Percentiles rank a stretch among this genome's conserved stretches.
phyloP scores from a whole-genome alignment of 805 yeast genomes.

The Spathaspora hagerdaliae region DNA sequence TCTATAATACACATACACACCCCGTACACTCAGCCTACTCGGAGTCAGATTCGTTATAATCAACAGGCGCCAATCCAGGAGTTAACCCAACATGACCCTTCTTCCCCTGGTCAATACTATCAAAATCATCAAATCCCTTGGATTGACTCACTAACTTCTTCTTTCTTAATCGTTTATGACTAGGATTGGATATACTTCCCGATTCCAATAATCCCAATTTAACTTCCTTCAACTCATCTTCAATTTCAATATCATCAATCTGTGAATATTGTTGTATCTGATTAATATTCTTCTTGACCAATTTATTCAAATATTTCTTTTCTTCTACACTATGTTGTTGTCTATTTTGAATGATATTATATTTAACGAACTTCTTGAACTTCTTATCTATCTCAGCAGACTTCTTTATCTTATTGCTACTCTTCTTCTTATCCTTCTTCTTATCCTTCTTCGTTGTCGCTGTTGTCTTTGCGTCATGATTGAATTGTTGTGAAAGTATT shows the following conservation, averaged over 20 bases:
- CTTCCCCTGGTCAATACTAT: constrained; percentile 41
- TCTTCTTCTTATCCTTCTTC: constrained; percentile 16
- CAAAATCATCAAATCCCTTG: constrained; percentile 19
- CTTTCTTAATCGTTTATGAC: constrained; percentile 20
- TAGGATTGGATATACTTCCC: constrained; percentile 19
- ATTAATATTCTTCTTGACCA: constrained; percentile 33
- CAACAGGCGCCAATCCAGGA: constrained; percentile 85
- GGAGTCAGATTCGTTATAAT: constrained; percentile 45
- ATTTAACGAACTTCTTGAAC: constrained; percentile 33
- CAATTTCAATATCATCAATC: constrained; percentile 27
- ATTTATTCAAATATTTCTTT: constrained; percentile 33
- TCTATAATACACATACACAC: neutral
- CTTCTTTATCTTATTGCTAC: constrained; percentile 24
- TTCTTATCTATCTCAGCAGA: constrained; percentile 24
- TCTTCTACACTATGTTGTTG: constrained; percentile 26
- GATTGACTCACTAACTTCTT: constrained; percentile 8
- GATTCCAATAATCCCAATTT: constrained; percentile 13
- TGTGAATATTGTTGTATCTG: constrained; percentile 24
- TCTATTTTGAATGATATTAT: constrained; percentile 35
- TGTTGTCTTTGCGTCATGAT: constrained; percentile 5
- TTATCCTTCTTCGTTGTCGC: constrained; percentile 15
- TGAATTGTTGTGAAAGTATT: constrained; percentile 14
- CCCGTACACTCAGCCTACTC: constrained; percentile 10
- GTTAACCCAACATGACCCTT: constrained; percentile 63
- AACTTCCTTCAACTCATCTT: constrained; percentile 24